Conservation (phyloP, 768 basidiomycete genomes). For the Holtermanniella nyarrowii region DNA sequence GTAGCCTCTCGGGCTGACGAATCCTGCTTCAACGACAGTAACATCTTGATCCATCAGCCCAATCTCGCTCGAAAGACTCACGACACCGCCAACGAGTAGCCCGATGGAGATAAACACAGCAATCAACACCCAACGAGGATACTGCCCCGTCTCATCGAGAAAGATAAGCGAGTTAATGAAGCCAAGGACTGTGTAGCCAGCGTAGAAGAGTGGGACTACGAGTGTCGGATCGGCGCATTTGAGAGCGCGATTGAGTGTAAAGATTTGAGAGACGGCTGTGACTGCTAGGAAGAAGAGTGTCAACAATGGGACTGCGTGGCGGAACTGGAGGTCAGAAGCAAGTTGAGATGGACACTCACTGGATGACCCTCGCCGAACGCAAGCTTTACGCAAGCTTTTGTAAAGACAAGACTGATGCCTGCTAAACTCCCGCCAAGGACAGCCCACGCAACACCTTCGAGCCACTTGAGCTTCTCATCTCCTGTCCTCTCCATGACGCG, state of each 20-base stretch:
- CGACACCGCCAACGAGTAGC: slow-evolving; percentile 79
- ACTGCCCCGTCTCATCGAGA: slow-evolving; percentile 75
- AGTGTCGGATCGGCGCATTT: slow-evolving; percentile 61
- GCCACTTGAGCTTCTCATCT: slow-evolving; percentile 79
- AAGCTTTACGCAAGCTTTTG: slow-evolving; percentile 48
- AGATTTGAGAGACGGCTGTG: slow-evolving; percentile 80
- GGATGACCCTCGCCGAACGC: slow-evolving; percentile 26
- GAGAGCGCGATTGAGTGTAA: slow-evolving; percentile 82
- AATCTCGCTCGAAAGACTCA: slow-evolving; percentile 2
- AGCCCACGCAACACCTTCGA: slow-evolving; percentile 86
- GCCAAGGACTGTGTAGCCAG: slow-evolving; percentile 43
- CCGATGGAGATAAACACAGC: slow-evolving; percentile 77
- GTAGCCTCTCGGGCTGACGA: slow-evolving; percentile 17
- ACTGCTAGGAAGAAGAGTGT: slow-evolving; percentile 50
- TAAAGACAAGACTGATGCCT: slow-evolving; percentile 80
- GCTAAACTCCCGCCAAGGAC: slow-evolving; percentile 84
- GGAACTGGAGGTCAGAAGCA: slow-evolving; percentile 45
- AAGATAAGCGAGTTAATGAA: slow-evolving; percentile 62
- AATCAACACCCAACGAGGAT: slow-evolving; percentile 77
- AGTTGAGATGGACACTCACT: slow-evolving; percentile 8
- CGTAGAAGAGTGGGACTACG: slow-evolving; percentile 91
- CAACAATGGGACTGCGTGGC: slow-evolving; percentile 68
- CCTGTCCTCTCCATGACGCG: slow-evolving; percentile 65
- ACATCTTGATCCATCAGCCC: slow-evolving; percentile 41
- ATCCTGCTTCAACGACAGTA: slow-evolving; percentile 67